Evolutionary conservation across 2,329 filamentous ascomycete species (phyloP).

Genomic region (Pyrenophora seminiperda): DNA sequence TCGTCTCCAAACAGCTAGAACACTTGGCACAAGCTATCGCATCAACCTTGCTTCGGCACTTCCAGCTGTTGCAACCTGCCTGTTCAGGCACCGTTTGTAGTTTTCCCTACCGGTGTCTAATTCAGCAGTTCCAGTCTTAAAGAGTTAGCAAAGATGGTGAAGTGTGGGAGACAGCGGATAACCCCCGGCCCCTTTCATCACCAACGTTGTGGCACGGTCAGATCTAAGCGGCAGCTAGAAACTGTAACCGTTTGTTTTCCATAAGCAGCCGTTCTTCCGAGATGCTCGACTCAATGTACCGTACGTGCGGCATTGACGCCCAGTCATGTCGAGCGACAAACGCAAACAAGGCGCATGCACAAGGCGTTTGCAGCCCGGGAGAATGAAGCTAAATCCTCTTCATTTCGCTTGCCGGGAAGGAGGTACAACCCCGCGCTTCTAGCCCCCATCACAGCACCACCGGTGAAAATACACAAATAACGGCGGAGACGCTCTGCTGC

Average conservation of each 20-base stretch:
- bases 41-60: slow-evolving; percentile 8
- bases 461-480: slow-evolving; percentile 9
- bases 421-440: slow-evolving; percentile 11
- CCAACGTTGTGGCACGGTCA: slow-evolving; percentile 14
- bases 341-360: slow-evolving; percentile 7
- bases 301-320: slow-evolving; percentile 1
- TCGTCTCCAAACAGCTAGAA: slow-evolving; percentile 10
- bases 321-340: slow-evolving; percentile 7
- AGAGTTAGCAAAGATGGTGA: background rate
- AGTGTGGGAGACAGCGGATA: background rate
- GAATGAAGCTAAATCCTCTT: slow-evolving; percentile 9
- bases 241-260: slow-evolving; percentile 6
- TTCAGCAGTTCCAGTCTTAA: background rate
- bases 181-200: slow-evolving; percentile 13
- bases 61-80: background rate
- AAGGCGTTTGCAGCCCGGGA: slow-evolving; percentile 5
- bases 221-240: slow-evolving; percentile 10
- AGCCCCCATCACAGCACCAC: slow-evolving; percentile 9
- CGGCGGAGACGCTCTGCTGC: slow-evolving; percentile 9
- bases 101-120: background rate
- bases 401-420: slow-evolving; percentile 18
- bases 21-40: slow-evolving; percentile 8
- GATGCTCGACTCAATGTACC: slow-evolving; percentile 5
- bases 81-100: background rate
- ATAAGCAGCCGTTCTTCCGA: slow-evolving; percentile 8